Evolutionary conservation across 495 filamentous ascomycete species (phyloP).

Genomic region (Elaphomyces granulatus): DNA sequence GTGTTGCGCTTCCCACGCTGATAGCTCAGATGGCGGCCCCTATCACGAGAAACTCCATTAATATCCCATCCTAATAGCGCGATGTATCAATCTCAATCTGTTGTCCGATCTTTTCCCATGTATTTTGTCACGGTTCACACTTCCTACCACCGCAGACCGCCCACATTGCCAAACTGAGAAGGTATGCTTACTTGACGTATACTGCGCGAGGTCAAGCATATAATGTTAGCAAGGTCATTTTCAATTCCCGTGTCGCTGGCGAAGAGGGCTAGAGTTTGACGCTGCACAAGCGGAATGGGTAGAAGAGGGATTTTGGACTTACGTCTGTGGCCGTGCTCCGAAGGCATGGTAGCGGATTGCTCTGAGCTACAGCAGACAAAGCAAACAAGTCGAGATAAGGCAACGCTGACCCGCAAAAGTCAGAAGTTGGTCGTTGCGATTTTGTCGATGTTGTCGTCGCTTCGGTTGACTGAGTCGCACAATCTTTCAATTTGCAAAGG

Average conservation of each 20-base stretch:
- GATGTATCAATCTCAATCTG: constrained; percentile 5
- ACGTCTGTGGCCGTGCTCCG: constrained; percentile 74
- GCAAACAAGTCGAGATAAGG: constrained; percentile 34
- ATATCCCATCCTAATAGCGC: constrained; percentile 14
- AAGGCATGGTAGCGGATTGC: constrained; percentile 57
- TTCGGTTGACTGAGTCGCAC: too few relatives aligned
- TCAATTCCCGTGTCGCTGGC: too few relatives aligned
- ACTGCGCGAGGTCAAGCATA: constrained; percentile 37
- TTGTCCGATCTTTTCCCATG: constrained; percentile 6
- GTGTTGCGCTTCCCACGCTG: constrained; percentile 74
- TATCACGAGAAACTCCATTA: constrained; percentile 33
- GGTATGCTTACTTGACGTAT: constrained; percentile 75
- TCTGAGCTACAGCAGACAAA: constrained; percentile 34
- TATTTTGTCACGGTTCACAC: background rate
- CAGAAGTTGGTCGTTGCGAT: constrained; percentile 27
- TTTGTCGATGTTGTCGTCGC: constrained; percentile 39
- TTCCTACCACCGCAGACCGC: background rate
- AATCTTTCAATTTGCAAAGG: too few relatives aligned
- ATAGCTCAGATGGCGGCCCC: constrained; percentile 88
- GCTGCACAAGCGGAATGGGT: constrained; percentile 1
- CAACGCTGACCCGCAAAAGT: constrained; percentile 34
- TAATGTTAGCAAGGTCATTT: constrained; percentile 23
- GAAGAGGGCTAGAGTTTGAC: too few relatives aligned
- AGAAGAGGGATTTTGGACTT: constrained; percentile 36
- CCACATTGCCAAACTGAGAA: too few relatives aligned